Base-by-base conservation (phyloP, 1,284 basidiomycete genomes). In the Mycosarcoma mackinlayi region DNA sequence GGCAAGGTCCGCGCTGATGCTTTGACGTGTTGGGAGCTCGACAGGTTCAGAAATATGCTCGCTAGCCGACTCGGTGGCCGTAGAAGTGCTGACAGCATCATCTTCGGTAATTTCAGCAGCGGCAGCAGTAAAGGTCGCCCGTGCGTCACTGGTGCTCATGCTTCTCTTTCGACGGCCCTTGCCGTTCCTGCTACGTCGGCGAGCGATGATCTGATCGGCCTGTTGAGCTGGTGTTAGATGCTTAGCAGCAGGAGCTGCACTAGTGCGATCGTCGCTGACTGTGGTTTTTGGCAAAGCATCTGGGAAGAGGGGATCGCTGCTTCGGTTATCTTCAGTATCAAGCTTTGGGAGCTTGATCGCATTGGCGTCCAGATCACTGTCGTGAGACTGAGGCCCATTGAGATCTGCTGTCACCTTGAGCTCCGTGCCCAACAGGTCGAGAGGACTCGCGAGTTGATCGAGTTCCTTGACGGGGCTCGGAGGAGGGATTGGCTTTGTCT, bases 201-300 rank as follows among this genome's bases (percentile, higher is more conserved):
- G 65, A 16, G 73, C 71, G 33, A 79, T 78, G 61, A 79, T 78
- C 40, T 65, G 62, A 34, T 78, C 76, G 24, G 74, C 76, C n/a
- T 76, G 68, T 57, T 79, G 64, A 3, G 58, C 65, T 3, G 77
- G 77, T 3, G 75, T 78, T 25, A 78, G 41, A 16, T 65, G 65
- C 21, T 45, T 33, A 3, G 59, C 42, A n/a, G 54, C 27, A 8
- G 60, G 44, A 21, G 54, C 30, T 1, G 27, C 11, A 14, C 39
- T 23, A 14, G 5, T 33, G 8, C 11, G 28, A 13, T 38, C 25
- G n/a, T 13, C 21, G 10, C 34, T 24, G 6, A 21, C 24, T 1
- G 35, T 23, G 4, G 63, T 37, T 1, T 35, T 51, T n/a, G 19
- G 51, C 1, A 47, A 38, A 31, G 46, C 35, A 8, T 30, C 39